Conservation (phyloP, 345 rosid genomes). For the Corchorus capsularis region DNA sequence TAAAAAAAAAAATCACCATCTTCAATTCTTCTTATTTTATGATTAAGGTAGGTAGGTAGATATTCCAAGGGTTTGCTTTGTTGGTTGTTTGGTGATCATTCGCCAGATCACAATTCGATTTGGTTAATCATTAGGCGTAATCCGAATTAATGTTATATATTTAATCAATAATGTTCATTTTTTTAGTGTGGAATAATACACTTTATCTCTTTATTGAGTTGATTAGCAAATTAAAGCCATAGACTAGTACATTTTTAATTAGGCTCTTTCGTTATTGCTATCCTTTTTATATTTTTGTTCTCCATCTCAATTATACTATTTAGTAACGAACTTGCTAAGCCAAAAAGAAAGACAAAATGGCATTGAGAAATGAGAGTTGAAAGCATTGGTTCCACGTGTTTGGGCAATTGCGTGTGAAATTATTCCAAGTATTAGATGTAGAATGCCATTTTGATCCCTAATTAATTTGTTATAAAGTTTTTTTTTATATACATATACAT, state of each 20-base stretch:
- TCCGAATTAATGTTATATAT: neutral
- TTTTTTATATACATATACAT: too few species aligned
- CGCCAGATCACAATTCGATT: neutral
- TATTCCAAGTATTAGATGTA: neutral
- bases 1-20: too few species aligned
- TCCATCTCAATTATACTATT: neutral
- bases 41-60: neutral
- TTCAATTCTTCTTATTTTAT: neutral
- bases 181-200: neutral
- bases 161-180: neutral
- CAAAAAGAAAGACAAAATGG: neutral
- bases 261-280: neutral
- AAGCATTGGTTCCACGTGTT: conserved; percentile 11
- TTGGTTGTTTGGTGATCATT: neutral
- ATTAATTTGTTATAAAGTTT: too few species aligned
- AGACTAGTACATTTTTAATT: neutral
- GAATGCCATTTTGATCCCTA: neutral
- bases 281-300: too few species aligned
- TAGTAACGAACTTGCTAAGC: neutral
- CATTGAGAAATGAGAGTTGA: too few species aligned
- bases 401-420: conserved; percentile 14
- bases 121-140: neutral
- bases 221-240: neutral
- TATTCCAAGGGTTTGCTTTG: neutral
- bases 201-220: neutral